Evolutionary conservation across 1,284 basidiomycete species (phyloP).

Genomic region (Porphyrellus sp.): DNA sequence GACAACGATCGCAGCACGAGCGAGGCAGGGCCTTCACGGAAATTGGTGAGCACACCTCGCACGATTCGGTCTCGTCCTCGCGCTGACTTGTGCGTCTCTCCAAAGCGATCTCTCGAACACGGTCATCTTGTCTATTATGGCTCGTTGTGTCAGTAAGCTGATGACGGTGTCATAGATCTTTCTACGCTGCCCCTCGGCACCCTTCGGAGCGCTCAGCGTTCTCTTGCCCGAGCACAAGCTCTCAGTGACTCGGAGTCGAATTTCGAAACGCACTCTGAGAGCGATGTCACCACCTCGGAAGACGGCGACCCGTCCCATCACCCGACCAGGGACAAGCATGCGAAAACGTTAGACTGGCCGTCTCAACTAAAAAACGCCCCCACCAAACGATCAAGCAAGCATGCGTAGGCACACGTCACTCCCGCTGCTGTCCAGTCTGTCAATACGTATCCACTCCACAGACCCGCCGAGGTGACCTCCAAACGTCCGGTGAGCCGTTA

Average conservation of each 20-base stretch:
- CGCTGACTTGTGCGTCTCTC: slow-evolving; percentile 34
- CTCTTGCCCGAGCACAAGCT: slow-evolving; percentile 43
- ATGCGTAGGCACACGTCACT: slow-evolving; percentile 71
- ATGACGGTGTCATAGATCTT: slow-evolving; percentile 41
- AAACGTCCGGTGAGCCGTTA: slow-evolving; percentile 83
- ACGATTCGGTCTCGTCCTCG: background rate
- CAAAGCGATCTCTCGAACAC: slow-evolving; percentile 26
- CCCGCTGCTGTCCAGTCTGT: background rate
- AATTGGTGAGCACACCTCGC: slow-evolving; percentile 21
- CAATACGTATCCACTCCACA: slow-evolving; percentile 33
- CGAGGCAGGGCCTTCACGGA: slow-evolving; percentile 29
- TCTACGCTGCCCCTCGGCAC: slow-evolving; percentile 61
- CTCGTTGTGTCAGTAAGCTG: slow-evolving; percentile 1
- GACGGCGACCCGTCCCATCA: slow-evolving; percentile 28
- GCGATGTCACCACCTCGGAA: slow-evolving; percentile 29
- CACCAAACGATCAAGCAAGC: slow-evolving; percentile 74
- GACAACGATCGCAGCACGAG: slow-evolving; percentile 15
- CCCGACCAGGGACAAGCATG: slow-evolving; percentile 27
- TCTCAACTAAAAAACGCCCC: slow-evolving; percentile 43
- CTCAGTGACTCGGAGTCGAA: slow-evolving; percentile 38
- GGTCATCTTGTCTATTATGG: slow-evolving; percentile 18
- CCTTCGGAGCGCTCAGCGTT: slow-evolving; percentile 60
- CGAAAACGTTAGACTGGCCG: slow-evolving; percentile 39
- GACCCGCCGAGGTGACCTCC: slow-evolving; percentile 81
- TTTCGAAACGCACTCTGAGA: slow-evolving; percentile 21